Base-by-base conservation (phyloP, 2,329 filamentous ascomycete species). In the Curvularia sp. region DNA sequence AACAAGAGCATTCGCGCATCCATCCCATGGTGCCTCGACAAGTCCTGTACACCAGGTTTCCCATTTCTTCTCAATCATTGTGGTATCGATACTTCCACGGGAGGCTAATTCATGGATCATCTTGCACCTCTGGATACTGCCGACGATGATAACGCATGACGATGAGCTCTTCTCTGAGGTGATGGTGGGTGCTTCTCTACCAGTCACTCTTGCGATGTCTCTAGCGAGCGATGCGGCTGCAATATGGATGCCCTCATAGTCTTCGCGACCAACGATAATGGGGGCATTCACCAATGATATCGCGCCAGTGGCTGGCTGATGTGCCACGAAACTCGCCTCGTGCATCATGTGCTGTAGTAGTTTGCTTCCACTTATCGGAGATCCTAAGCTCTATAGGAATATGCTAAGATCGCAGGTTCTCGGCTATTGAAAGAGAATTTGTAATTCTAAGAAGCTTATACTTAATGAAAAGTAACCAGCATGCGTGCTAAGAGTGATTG, bases 1-100 rank as follows among this genome's bases (percentile, higher is more conserved):
- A 0, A 90, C 84, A 10, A 91, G 77, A 1, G 88, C 88, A 5
- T 44, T 28, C 24, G 22, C 13, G 13, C 22, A 28, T 26, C 22
- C 24, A n/a, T 50, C 18, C 22, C 24, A 41, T 24, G 33, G 30
- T n/a, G 30, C 22, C 20, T n/a, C 3, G 22, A 38, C 42, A 28
- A 44, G 22, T 44, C 12, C 8, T 6, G 42, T 28, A 28, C 13
- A 9, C 22, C 22, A 44, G 8, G 42, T 28, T 12, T 44, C 42
- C 42, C 42, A 44, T 28, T 30, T 44, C 4, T 1, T 18, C 18
- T 44, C 7, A 18, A 44, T 12, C 8, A 28, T 26, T 2, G 13
- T n/a, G 24, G 30, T 44, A 3, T 44, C 42, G 24, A 44, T 44
- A 13, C 24, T 30, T 5, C 24, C 24, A 26, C 22, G 2, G 13